Conservation (phyloP, 129 eudicot genomes). For the Ambrosia trifida region DNA sequence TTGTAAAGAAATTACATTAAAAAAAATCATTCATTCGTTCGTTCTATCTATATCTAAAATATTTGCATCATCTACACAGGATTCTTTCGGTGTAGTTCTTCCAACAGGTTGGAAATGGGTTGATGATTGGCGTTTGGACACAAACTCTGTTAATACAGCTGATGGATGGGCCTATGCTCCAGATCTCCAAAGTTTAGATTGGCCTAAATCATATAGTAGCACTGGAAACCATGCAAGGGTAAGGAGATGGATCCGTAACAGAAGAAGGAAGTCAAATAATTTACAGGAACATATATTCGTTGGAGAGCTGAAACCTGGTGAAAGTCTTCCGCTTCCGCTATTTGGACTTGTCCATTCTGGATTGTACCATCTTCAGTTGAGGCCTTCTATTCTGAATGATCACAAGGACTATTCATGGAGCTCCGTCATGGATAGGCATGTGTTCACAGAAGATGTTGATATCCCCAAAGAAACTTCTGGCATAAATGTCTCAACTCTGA, state of each 20-base stretch:
- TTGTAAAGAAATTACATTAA: slow-evolving; percentile 1
- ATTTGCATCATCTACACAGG: slow-evolving; percentile 36
- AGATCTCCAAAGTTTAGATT: slow-evolving; percentile 51
- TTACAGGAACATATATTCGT: slow-evolving; percentile 39
- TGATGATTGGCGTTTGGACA: slow-evolving; percentile 77
- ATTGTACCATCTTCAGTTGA: slow-evolving; percentile 54
- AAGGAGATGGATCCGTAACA: slow-evolving; percentile 71
- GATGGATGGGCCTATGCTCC: slow-evolving; percentile 89
- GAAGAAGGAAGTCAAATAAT: slow-evolving; percentile 41
- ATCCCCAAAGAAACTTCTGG: slow-evolving; percentile 45
- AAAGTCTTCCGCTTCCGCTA: slow-evolving; percentile 77
- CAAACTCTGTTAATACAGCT: slow-evolving; percentile 43
- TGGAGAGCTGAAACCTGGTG: slow-evolving; percentile 73
- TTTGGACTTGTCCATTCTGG: slow-evolving; percentile 60
- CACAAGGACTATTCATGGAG: slow-evolving; percentile 74
- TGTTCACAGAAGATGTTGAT: slow-evolving; percentile 38
- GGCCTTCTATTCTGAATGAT: slow-evolving; percentile 55
- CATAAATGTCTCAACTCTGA: slow-evolving; percentile 61
- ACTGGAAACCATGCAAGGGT: slow-evolving; percentile 52
- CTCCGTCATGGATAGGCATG: slow-evolving; percentile 55
- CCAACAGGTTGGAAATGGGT: slow-evolving; percentile 75
- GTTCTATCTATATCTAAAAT: not conserved
- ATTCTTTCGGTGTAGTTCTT: slow-evolving; percentile 37
- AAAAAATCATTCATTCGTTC: not conserved
- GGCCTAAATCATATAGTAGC: slow-evolving; percentile 61